These are phyloP conservation scores for Venturia aucupariae DNA, from an alignment of 2,329 filamentous ascomycete genomes.

Conservation along the genomic window DNA sequence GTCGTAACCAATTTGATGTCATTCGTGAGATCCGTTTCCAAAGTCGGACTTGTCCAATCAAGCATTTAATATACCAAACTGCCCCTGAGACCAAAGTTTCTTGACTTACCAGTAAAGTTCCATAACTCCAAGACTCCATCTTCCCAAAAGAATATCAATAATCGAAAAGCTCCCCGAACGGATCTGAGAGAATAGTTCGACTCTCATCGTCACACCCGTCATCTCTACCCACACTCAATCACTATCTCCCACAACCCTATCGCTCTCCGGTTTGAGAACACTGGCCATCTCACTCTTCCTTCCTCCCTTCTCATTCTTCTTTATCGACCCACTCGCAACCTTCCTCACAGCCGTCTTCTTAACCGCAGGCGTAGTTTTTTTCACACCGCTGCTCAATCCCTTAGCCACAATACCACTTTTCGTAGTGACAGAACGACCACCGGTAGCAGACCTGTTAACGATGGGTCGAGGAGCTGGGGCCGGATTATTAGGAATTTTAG, in stretches of 20 bases:
- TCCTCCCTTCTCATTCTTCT: not conserved
- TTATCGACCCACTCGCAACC: not conserved
- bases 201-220: too few species aligned
- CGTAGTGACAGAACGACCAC: not conserved
- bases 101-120: too few species aligned
- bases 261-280: not conserved
- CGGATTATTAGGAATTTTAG: not conserved
- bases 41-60: too few species aligned
- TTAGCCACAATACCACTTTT: not conserved
- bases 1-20: too few species aligned
- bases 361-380: not conserved
- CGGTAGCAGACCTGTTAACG: not conserved
- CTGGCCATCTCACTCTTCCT: conserved; percentile 2
- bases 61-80: too few species aligned
- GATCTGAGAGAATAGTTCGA: too few species aligned
- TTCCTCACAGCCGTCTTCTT: not conserved
- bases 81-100: too few species aligned
- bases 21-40: too few species aligned
- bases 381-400: not conserved
- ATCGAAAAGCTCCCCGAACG: too few species aligned
- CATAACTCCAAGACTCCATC: too few species aligned
- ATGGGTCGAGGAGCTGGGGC: not conserved
- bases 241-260: not conserved
- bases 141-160: too few species aligned
- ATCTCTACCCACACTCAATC: too few species aligned